Base-by-base conservation (phyloP, 441 rosid genomes). In the Cnidoscolus chayamansa region DNA sequence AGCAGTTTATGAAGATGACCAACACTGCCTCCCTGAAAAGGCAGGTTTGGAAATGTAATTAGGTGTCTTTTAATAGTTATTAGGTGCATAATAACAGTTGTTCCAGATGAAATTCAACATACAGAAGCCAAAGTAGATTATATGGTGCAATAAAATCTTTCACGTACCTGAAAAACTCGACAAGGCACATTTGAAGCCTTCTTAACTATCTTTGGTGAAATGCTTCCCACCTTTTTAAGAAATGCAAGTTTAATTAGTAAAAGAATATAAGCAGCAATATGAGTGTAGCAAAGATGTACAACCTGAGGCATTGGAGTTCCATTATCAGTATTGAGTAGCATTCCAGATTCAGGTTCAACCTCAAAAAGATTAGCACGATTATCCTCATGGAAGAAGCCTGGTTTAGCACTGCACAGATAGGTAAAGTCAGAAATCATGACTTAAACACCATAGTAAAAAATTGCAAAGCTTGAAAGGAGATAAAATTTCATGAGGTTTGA, bases 261-360 rank as follows among this genome's bases (percentile, higher is more conserved):
- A 62, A 65, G 55, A 40, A 59, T 45, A 58, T 59, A 74, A 54
- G 7, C 45, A 48, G 2, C 47, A 57, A 13, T n/a, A 40, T 47
- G 49, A 47, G 7, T 19, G 45, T 70, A 56, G 13, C 45, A 62
- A 25, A 50, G 47, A 65, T 64, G 32, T 60, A 30, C 56, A 66
- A 95, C 99, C 98, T 89, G 98, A 81, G 91, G 75, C 94, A 89
- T 87, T 63, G 99, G 96, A 76, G 93, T 87, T 74, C 97, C 99
- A 79, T 95, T 91, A 80, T 95, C 98, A 49, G 99, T 93, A 74
- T 95, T 93, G 64, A 82, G 68, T 61, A 95, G 91, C 99, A 93
- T 93, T 74, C 97, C 99, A 68, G 91, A 83, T 59, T 81, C 82
- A 4, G 84, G 92, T 81, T 91, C 98, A 78, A 95, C 99, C 87